A percentile compares a stretch with the other conserved stretches of the same genome.
Evolutionary conservation across 2,329 filamentous ascomycete genomes (phyloP).

Genomic region (Hypoxylon sp.): DNA sequence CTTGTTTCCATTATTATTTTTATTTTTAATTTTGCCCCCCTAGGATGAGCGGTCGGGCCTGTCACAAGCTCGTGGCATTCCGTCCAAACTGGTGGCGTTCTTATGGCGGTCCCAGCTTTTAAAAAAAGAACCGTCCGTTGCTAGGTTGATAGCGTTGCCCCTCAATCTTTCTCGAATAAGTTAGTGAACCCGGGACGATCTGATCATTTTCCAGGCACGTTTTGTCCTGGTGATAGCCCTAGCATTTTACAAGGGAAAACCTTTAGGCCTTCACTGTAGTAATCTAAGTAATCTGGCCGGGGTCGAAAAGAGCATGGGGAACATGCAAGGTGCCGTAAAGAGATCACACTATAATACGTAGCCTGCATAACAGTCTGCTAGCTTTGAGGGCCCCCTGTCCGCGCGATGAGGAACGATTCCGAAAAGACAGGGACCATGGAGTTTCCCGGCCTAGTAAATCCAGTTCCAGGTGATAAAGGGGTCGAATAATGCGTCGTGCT

Average conservation of each 20-base stretch:
- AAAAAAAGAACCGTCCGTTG: constrained; percentile 20
- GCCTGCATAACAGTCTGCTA: constrained; percentile 37
- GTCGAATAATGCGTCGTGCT: constrained; percentile 35
- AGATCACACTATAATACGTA: constrained; percentile 42
- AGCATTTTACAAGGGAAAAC: constrained; percentile 31
- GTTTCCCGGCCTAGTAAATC: constrained; percentile 38
- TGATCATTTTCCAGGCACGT: constrained; percentile 41
- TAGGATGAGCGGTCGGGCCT: constrained; percentile 21
- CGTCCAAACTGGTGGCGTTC: constrained; percentile 42
- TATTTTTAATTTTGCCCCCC: constrained; percentile 17
- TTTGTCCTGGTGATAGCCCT: constrained; percentile 41
- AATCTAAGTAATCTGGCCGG: constrained; percentile 39
- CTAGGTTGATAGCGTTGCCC: constrained; percentile 31
- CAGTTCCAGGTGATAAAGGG: constrained; percentile 36
- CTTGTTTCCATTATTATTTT: constrained; percentile 17
- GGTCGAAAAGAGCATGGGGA: constrained; percentile 40
- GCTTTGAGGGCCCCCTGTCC: constrained; percentile 35
- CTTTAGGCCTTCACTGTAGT: constrained; percentile 31
- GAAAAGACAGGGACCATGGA: constrained; percentile 40
- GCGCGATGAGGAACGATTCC: constrained; percentile 44
- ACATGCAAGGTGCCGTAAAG: constrained; percentile 46
- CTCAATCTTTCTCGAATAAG: constrained; percentile 43
- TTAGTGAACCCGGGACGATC: constrained; percentile 42
- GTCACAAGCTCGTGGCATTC: constrained; percentile 36
- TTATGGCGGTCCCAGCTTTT: constrained; percentile 30